Conservation (phyloP, 2,329 filamentous ascomycete genomes). For the Colletotrichum horii region DNA sequence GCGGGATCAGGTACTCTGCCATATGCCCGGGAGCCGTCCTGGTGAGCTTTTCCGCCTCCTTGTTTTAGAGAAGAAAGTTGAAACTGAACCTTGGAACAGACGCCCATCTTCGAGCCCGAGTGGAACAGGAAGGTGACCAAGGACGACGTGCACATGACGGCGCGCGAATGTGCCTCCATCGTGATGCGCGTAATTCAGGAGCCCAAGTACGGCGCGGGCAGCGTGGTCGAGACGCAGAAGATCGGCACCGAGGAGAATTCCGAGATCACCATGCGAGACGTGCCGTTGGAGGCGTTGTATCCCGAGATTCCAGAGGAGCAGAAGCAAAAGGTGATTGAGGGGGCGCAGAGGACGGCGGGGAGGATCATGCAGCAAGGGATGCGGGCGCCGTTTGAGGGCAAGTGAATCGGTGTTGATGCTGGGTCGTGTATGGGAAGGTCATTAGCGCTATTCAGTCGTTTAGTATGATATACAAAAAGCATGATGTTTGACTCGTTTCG, state of each 20-base stretch:
- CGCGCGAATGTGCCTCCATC: neutral
- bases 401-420: neutral
- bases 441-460: neutral
- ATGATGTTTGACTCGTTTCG: rapidly evolving
- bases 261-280: constrained; percentile 11
- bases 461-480: neutral
- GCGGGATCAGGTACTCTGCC: neutral
- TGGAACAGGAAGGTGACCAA: neutral
- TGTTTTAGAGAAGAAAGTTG: neutral
- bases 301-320: neutral
- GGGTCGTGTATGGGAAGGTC: neutral
- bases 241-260: constrained; percentile 2
- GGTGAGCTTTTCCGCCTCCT: neutral
- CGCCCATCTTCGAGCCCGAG: neutral
- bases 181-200: constrained; percentile 13
- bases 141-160: neutral
- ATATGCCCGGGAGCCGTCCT: neutral
- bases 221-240: constrained; percentile 22
- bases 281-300: neutral
- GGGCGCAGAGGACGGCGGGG: neutral
- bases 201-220: constrained; percentile 23
- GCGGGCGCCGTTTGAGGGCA: neutral
- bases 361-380: neutral
- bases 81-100: neutral
- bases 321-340: neutral